Conservation (phyloP, 2,329 filamentous ascomycete species). For the Furcasterigmium sp. region DNA sequence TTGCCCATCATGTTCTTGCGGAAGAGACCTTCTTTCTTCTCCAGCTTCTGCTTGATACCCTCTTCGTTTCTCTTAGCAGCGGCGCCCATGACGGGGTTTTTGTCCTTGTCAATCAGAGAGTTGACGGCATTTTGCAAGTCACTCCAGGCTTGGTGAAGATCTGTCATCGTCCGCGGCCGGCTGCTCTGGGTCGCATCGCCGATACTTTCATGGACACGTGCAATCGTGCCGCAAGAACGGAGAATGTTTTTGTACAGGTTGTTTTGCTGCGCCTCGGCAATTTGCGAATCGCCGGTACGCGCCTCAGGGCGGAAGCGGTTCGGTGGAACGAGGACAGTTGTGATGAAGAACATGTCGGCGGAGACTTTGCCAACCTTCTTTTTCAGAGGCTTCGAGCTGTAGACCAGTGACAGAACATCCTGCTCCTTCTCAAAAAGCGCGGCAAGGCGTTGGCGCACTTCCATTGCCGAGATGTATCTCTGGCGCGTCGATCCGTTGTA, state of each 20-base stretch:
- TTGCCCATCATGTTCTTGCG: slow-evolving; percentile 99
- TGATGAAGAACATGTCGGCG: slow-evolving; percentile 92
- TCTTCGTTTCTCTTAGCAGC: slow-evolving; percentile 78
- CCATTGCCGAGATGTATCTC: slow-evolving; percentile 74
- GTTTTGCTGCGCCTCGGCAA: slow-evolving; percentile 87
- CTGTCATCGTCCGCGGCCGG: slow-evolving; percentile 56
- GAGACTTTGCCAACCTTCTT: slow-evolving; percentile 54
- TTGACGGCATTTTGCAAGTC: slow-evolving; percentile 87
- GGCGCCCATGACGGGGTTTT: slow-evolving; percentile 74
- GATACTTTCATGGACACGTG: slow-evolving; percentile 57
- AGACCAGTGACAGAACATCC: slow-evolving; percentile 79
- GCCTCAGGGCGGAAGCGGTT: slow-evolving; percentile 89
- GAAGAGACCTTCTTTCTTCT: slow-evolving; percentile 98
- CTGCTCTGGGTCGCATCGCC: slow-evolving; percentile 35
- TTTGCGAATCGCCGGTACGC: slow-evolving; percentile 70
- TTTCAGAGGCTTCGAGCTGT: slow-evolving; percentile 64
- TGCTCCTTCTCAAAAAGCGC: slow-evolving; percentile 84
- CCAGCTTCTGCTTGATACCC: slow-evolving; percentile 94
- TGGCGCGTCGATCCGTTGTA: slow-evolving; percentile 40
- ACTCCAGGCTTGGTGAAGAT: slow-evolving; percentile 77
- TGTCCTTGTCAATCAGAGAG: slow-evolving; percentile 83
- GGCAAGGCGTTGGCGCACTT: slow-evolving; percentile 73
- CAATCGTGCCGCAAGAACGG: slow-evolving; percentile 66
- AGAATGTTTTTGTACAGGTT: slow-evolving; percentile 81
- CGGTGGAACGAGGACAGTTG: slow-evolving; percentile 80